Evolutionary conservation across 768 basidiomycete species (phyloP).

Genomic region (Phylloporus sp.): DNA sequence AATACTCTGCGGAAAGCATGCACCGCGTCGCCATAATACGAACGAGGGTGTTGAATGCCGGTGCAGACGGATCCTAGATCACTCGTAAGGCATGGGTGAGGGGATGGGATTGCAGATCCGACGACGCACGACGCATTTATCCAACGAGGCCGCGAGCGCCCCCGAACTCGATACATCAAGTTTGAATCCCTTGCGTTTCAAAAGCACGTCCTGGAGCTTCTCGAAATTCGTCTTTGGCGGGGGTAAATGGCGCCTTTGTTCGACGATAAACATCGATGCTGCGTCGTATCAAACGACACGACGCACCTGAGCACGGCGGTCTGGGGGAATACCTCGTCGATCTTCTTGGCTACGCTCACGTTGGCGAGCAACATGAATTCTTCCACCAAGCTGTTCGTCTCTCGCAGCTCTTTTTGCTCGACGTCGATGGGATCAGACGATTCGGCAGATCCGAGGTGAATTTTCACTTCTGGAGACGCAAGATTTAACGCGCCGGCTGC

Average conservation of each 20-base stretch:
- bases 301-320: constrained; percentile 84
- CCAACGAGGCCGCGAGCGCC: constrained; percentile 82
- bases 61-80: constrained; percentile 68
- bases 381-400: constrained; percentile 96
- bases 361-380: constrained; percentile 99
- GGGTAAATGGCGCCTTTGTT: constrained; percentile 78
- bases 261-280: not conserved
- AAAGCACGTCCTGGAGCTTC: constrained; percentile 86
- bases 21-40: constrained; percentile 99
- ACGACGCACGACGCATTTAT: constrained; percentile 71
- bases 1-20: constrained; percentile 98
- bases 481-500: constrained; percentile 95
- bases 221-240: constrained; percentile 94
- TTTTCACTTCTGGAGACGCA: constrained; percentile 97
- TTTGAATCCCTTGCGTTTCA: constrained; percentile 75
- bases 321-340: constrained; percentile 92
- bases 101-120: not conserved
- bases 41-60: constrained; percentile 95
- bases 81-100: not conserved
- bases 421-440: constrained; percentile 95
- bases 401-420: constrained; percentile 86
- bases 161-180: constrained; percentile 91
- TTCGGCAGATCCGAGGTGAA: constrained; percentile 89
- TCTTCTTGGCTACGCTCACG: constrained; percentile 86
- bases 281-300: not conserved